Evolutionary conservation across 169 alveolate species (phyloP), one percentile per base, ranked within the genome.

Genomic region (Plasmodium berghei): DNA sequence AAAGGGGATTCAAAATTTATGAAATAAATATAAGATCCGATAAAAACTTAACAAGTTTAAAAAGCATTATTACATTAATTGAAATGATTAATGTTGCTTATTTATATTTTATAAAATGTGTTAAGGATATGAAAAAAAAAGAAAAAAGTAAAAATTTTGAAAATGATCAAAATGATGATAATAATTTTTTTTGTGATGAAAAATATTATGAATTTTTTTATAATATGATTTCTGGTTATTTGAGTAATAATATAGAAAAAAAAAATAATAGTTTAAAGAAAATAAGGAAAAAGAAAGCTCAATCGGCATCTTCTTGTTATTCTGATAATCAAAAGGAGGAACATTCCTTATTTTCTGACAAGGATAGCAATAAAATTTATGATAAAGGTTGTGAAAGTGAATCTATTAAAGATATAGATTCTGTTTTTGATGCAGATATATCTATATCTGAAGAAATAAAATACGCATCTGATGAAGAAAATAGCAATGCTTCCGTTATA

Each of bases 11-110:
- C 42, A 66, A 66, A 54, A 66, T 86, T 70, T 86, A 86, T 55
- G 91, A 86, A 59, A 86, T 86, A 48, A 86, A 59, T 22, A 86
- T 86, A 58, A 86, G 77, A 46, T 70, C 91, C 14, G 62, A 86
- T 71, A 71, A 64, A 63, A 70, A 86, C 16, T 71, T 86, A 46
- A 34, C 72, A 58, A 86, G 87, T 40, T 18, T 86, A 54, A 70
- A 73, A 48, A 86, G 87, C 18, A 61, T 86, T 48, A 67, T 70
- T 10, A 64, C 72, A 8, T 20, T 86, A 67, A 59, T 86, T 45
- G 91, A 86, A 86, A 22, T 86, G 52, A 48, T 86, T n/a, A 22
- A 14, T 22, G 5, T 72, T 54, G 61, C 70, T 58, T 45, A 59
- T 48, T 42, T 61, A 14, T 71, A 70, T 56, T 64, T 86, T n/a